Conservation (phyloP, 768 basidiomycete species). For the Sarcomyxa edulis region DNA sequence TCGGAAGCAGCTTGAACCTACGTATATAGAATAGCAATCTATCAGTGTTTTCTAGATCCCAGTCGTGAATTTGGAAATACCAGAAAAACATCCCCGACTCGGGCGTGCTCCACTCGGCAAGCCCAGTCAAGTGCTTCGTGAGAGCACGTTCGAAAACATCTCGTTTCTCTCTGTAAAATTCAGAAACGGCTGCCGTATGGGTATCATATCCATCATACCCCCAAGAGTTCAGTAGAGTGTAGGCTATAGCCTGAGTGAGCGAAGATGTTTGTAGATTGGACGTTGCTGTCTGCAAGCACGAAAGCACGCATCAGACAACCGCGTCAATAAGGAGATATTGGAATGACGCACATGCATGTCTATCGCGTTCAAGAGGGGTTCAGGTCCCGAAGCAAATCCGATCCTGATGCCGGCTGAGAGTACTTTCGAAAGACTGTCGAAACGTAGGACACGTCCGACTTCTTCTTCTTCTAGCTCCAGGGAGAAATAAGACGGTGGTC, state of each 20-base stretch:
- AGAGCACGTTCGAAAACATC: slow-evolving; percentile 77
- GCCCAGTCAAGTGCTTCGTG: slow-evolving; percentile 67
- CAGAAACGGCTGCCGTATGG: slow-evolving; percentile 66
- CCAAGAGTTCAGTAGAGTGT: slow-evolving; percentile 61
- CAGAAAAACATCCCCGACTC: slow-evolving; percentile 91
- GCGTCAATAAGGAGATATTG: slow-evolving; percentile 3
- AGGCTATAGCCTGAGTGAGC: slow-evolving; percentile 58
- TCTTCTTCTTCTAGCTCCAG: slow-evolving; percentile 65
- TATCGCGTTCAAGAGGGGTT: slow-evolving; percentile 58
- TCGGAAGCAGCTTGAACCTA: slow-evolving; percentile 68
- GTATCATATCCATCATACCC: slow-evolving; percentile 68
- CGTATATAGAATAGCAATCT: neutral
- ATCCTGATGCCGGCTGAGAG: slow-evolving; percentile 73
- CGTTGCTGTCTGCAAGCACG: slow-evolving; percentile 54
- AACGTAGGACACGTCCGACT: slow-evolving; percentile 77
- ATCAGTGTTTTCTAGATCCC: neutral
- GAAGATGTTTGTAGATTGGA: slow-evolving; percentile 65
- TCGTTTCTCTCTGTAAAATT: slow-evolving; percentile 68
- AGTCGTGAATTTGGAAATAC: slow-evolving; percentile 21
- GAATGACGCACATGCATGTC: slow-evolving; percentile 57
- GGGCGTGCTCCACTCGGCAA: slow-evolving; percentile 69
- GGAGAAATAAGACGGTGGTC: slow-evolving; percentile 76
- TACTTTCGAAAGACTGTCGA: slow-evolving; percentile 88
- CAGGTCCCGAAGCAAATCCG: slow-evolving; percentile 78
- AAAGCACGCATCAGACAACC: slow-evolving; percentile 1